A percentile compares a stretch with the other conserved stretches of the same genome.
Conservation (phyloP, 495 filamentous ascomycete genomes). For the Aspergillus heteromorphus region DNA sequence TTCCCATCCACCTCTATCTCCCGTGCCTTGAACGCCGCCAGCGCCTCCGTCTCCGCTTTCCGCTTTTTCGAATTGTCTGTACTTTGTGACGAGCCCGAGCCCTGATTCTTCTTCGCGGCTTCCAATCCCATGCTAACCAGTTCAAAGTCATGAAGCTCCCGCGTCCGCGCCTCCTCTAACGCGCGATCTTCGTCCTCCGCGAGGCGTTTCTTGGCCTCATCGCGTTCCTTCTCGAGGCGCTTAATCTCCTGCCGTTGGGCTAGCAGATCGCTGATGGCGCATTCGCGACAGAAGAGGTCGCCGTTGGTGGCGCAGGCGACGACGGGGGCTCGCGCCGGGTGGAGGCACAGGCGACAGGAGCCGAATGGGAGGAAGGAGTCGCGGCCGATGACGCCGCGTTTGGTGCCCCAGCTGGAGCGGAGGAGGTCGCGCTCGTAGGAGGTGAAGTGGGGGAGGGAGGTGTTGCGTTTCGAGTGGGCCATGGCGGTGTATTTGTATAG, state of each 20-base stretch:
- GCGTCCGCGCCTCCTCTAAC: conserved; percentile 28
- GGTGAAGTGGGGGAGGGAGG: conserved; percentile 92
- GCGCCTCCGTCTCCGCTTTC: conserved; percentile 24
- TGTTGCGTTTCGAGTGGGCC: conserved; percentile 78
- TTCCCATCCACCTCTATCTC: conserved; percentile 59
- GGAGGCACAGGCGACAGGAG: conserved; percentile 83
- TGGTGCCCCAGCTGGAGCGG: conserved; percentile 72
- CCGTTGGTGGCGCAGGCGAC: conserved; percentile 70
- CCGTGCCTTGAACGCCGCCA: conserved; percentile 45
- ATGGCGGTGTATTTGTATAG: conserved; percentile 15
- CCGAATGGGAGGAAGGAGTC: conserved; percentile 93
- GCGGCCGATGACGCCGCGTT: conserved; percentile 77
- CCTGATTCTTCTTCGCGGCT: conserved; percentile 9
- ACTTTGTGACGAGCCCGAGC: conserved; percentile 4
- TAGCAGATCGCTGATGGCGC: conserved; percentile 84
- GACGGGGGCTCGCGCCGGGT: conserved; percentile 77
- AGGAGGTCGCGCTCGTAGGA: conserved; percentile 82
- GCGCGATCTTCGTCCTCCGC: conserved; percentile 36
- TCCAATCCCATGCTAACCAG: conserved; percentile 41
- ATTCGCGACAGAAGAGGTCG: conserved; percentile 96
- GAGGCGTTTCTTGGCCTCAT: conserved; percentile 41
- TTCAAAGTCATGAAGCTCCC: conserved; percentile 37
- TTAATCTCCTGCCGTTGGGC: conserved; percentile 92
- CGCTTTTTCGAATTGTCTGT: conserved; percentile 18
- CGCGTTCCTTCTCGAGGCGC: conserved; percentile 62